Base-by-base conservation (phyloP, 73 alveolate genomes). In the Stentor coeruleus region DNA sequence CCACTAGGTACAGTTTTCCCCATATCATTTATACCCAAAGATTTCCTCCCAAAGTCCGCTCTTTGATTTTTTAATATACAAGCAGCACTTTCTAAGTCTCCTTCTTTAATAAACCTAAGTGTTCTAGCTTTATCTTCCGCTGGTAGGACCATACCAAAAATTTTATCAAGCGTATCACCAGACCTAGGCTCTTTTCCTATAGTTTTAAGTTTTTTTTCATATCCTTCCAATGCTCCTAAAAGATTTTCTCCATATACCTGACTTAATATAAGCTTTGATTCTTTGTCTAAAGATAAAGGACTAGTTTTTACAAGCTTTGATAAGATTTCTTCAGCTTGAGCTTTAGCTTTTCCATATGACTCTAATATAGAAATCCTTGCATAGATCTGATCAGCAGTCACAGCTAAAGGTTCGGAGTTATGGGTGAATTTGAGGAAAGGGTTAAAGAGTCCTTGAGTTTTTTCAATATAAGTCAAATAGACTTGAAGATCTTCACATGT, bases 71-170 rank as follows among this genome's bases (percentile, higher is more conserved):
- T 49, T 49, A 49, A 49, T 11, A 49, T 20, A 6, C 66, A 49
- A 20, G 66, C 66, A 49, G 66, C 66, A 49, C 66, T 49, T 49
- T 49, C 66, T 20, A 49, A 49, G 66, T 49, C 66, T 49, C 66
- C 66, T 11, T 49, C 20, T 49, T 49, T 49, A 6, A 49, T 49
- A 20, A 49, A 49, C 28, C 20, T 49, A 6, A 49, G 20, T 11
- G 66, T 20, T 11, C 66, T 6, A 49, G 66, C 20, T 20, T 49
- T 49, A 20, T 49, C 66, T 49, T 49, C 66, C 6, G 66, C 28
- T 11, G 66, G 66, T 11, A 49, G 66, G 66, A 49, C 66, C 66
- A 49, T 6, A 20, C 20, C 66, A 49, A 49, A 20, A 11, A 49
- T 11, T 11, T 6, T 11, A 11, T 49, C 66, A 49, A 49, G 6